phyloP scores from a whole-genome alignment of 2,329 filamentous ascomycete species.

The Stagonosporopsis tanaceti region DNA sequence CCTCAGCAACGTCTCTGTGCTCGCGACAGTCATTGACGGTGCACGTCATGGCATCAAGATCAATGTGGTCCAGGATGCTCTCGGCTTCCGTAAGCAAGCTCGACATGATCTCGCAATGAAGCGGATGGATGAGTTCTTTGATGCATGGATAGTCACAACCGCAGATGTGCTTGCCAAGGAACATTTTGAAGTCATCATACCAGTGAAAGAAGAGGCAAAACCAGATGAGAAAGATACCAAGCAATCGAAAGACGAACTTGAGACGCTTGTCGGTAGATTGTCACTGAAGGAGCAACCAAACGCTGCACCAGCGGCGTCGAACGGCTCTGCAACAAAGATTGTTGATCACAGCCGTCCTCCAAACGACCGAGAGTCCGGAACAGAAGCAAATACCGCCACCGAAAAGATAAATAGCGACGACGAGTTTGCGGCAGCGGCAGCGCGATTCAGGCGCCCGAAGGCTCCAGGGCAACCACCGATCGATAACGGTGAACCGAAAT shows the following conservation, averaged over 20 bases:
- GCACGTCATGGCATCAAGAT: slow-evolving; percentile 88
- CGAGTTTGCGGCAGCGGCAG: background rate
- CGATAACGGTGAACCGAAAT: slow-evolving; percentile 25
- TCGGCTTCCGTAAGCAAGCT: slow-evolving; percentile 76
- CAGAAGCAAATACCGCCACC: background rate
- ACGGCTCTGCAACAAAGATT: background rate
- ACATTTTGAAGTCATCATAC: slow-evolving; percentile 8
- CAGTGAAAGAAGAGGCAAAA: slow-evolving; percentile 18
- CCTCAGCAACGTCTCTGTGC: slow-evolving; percentile 85
- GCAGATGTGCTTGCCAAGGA: slow-evolving; percentile 63
- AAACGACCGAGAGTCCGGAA: slow-evolving; percentile 9
- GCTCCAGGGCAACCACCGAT: background rate
- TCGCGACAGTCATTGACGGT: slow-evolving; percentile 90
- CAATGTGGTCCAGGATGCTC: slow-evolving; percentile 85
- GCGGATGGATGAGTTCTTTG: slow-evolving; percentile 76
- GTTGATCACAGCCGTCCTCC: background rate
- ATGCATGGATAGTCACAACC: slow-evolving; percentile 70
- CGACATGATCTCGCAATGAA: slow-evolving; percentile 76
- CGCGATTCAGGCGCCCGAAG: background rate
- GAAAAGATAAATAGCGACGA: slow-evolving; percentile 2
- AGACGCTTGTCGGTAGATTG: slow-evolving; percentile 34
- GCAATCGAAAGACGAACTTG: slow-evolving; percentile 27
- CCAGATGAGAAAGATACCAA: background rate
- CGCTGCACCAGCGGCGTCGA: background rate
- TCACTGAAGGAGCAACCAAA: slow-evolving; percentile 21